phyloP scores from a whole-genome alignment of 352 stramenopile genomes.

The Phytophthora uliginosa region DNA sequence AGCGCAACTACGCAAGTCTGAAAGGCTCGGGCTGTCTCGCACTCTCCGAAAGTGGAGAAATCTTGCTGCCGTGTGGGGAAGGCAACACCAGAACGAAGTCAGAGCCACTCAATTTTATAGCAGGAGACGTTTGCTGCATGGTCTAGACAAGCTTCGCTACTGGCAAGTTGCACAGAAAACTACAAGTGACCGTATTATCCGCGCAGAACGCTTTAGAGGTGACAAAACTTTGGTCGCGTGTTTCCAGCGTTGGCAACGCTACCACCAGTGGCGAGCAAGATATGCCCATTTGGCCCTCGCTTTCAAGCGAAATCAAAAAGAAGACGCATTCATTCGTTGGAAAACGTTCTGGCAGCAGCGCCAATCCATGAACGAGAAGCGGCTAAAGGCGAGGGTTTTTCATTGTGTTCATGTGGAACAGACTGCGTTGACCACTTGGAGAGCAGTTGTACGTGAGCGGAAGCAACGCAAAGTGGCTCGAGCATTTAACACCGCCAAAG shows the following conservation, averaged over 20 bases:
- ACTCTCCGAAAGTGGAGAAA: conserved; percentile 32
- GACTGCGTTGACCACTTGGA: conserved; percentile 8
- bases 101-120: conserved; percentile 11
- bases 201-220: conserved; percentile 11
- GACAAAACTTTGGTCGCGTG: not conserved
- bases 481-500: conserved; percentile 17
- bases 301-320: conserved; percentile 38
- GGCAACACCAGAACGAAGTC: conserved; percentile 2
- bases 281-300: conserved; percentile 36
- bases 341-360: conserved; percentile 29
- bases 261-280: conserved; percentile 34
- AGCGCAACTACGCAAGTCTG: not conserved
- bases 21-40: conserved; percentile 19
- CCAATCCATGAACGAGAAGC: conserved; percentile 11
- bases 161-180: conserved; percentile 16
- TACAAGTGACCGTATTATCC: not conserved
- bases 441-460: conserved; percentile 5
- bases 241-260: conserved; percentile 37
- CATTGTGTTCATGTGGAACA: conserved; percentile 30
- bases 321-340: conserved; percentile 43
- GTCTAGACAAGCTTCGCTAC: conserved; percentile 11
- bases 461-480: conserved; percentile 20
- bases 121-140: conserved; percentile 14
- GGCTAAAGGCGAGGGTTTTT: conserved; percentile 35
- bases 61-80: conserved; percentile 1